These are phyloP conservation scores for Penicillium sp. DNA, from an alignment of 2,329 filamentous ascomycete genomes.

Conservation along the genomic window DNA sequence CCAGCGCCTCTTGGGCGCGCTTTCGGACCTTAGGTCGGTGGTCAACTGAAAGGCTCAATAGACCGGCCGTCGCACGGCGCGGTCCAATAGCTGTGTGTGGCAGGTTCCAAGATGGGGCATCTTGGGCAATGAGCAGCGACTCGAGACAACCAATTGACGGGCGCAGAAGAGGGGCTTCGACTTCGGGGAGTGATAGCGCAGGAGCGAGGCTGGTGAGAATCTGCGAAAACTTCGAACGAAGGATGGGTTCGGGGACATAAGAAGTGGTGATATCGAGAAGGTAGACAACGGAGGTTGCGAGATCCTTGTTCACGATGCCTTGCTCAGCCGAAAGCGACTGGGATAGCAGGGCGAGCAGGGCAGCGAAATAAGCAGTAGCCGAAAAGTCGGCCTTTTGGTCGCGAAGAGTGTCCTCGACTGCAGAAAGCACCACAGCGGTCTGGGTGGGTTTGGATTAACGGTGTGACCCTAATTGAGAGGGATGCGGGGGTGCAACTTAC, in stretches of 20 bases:
- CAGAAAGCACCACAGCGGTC: slow-evolving; percentile 76
- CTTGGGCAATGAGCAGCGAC: slow-evolving; percentile 86
- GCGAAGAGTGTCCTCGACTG: slow-evolving; percentile 89
- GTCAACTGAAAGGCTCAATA: slow-evolving; percentile 83
- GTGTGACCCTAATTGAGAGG: neutral
- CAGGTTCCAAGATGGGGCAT: slow-evolving; percentile 84
- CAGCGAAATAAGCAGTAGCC: slow-evolving; percentile 91
- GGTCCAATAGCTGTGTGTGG: slow-evolving; percentile 82
- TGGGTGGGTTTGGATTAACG: slow-evolving; percentile 17
- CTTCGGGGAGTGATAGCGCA: slow-evolving; percentile 76
- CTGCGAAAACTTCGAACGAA: slow-evolving; percentile 92
- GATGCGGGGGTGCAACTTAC: slow-evolving; percentile 53
- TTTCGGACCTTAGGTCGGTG: slow-evolving; percentile 91
- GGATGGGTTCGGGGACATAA: slow-evolving; percentile 79
- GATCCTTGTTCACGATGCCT: slow-evolving; percentile 76
- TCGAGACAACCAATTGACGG: slow-evolving; percentile 93
- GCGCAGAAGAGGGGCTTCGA: slow-evolving; percentile 83
- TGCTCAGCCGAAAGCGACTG: slow-evolving; percentile 69
- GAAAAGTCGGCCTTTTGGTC: slow-evolving; percentile 83
- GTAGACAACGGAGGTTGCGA: slow-evolving; percentile 87
- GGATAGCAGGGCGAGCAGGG: slow-evolving; percentile 84
- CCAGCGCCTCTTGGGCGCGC: slow-evolving; percentile 86
- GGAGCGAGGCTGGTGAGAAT: slow-evolving; percentile 87
- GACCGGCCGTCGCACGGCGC: slow-evolving; percentile 80
- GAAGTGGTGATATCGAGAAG: slow-evolving; percentile 91